These are phyloP conservation scores for Rhodotorula kratochvilovae DNA, from an alignment of 768 basidiomycete species.

Conservation along the genomic window DNA sequence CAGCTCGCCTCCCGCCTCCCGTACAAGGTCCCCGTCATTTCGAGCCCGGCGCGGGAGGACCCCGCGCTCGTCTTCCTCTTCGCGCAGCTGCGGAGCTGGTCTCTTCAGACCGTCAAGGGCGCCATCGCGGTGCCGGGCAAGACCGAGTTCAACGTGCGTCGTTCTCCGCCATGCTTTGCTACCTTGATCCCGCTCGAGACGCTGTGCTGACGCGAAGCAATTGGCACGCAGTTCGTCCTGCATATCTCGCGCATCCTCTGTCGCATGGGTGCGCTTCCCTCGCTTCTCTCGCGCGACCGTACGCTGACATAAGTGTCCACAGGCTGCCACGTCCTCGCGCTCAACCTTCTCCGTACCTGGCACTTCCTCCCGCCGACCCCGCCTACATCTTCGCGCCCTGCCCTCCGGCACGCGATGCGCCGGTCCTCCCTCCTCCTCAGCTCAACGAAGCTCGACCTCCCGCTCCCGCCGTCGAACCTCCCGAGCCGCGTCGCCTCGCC, in stretches of 20 bases:
- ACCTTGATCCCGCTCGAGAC: not conserved
- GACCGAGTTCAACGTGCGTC: slow-evolving; percentile 68
- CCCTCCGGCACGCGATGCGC: not conserved
- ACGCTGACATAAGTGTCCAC: not conserved
- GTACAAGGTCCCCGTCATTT: slow-evolving; percentile 55
- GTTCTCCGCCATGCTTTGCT: too few species aligned
- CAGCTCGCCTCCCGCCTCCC: slow-evolving; percentile 29
- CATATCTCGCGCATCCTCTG: slow-evolving; percentile 91
- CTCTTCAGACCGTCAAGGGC: slow-evolving; percentile 86
- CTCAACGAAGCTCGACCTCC: slow-evolving; percentile 23
- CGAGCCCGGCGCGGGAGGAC: slow-evolving; percentile 86
- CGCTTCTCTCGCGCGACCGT: not conserved
- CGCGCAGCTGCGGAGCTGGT: slow-evolving; percentile 80
- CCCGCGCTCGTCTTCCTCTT: slow-evolving; percentile 86
- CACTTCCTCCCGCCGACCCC: slow-evolving; percentile 12
- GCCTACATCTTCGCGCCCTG: not conserved
- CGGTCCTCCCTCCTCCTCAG: slow-evolving; percentile 13
- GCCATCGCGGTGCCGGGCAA: slow-evolving; percentile 82
- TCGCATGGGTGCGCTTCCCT: slow-evolving; percentile 69
- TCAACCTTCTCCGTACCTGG: slow-evolving; percentile 63
- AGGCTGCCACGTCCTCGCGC: slow-evolving; percentile 90
- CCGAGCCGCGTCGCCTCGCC: slow-evolving; percentile 21
- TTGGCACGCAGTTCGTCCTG: slow-evolving; percentile 62
- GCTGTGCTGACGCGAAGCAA: not conserved
- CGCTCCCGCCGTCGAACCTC: slow-evolving; percentile 2